These are phyloP conservation scores for Amanita jacksonii DNA, from an alignment of 768 basidiomycete genomes.

Conservation along the genomic window DNA sequence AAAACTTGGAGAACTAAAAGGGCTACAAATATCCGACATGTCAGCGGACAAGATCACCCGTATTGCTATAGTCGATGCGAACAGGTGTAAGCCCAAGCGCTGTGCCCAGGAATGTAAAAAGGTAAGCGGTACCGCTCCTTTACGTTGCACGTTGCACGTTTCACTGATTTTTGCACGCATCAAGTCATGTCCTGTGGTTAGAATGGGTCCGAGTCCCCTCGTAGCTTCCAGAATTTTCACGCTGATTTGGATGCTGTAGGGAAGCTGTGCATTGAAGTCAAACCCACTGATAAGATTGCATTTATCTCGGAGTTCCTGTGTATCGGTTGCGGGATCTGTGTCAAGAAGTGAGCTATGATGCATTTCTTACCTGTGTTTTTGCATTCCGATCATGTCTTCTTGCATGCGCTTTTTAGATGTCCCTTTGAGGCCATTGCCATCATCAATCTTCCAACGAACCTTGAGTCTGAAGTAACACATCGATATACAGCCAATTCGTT, in stretches of 20 bases:
- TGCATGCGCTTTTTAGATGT: conserved; percentile 46
- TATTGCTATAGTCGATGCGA: conserved; percentile 89
- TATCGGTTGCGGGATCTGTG: conserved; percentile 99
- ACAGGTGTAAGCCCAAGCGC: conserved; percentile 93
- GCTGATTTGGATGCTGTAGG: conserved; percentile 35
- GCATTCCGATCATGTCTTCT: background rate
- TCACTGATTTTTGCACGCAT: conserved; percentile 18
- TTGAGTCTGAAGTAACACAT: conserved; percentile 94
- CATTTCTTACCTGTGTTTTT: too few species aligned
- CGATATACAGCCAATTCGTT: conserved; percentile 98
- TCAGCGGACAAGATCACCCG: conserved; percentile 88
- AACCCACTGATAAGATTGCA: conserved; percentile 91
- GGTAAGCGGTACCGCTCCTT: conserved; percentile 29
- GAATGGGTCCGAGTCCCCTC: conserved; percentile 63
- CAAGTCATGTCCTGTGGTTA: conserved; percentile 87
- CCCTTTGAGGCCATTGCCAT: conserved; percentile 99
- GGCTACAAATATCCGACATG: conserved; percentile 35
- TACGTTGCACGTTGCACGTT: background rate
- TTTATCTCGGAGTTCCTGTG: conserved; percentile 99
- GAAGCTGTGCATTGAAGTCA: conserved; percentile 98
- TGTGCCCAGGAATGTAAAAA: conserved; percentile 99
- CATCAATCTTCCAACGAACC: conserved; percentile 97
- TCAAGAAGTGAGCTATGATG: conserved; percentile 98
- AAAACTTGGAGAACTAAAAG: too few species aligned
- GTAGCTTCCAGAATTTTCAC: conserved; percentile 3